A percentile compares a stretch with the other conserved stretches of the same genome.
phyloP scores from a whole-genome alignment of 352 stramenopile genomes.

The Phytophthora boehmeriae region DNA sequence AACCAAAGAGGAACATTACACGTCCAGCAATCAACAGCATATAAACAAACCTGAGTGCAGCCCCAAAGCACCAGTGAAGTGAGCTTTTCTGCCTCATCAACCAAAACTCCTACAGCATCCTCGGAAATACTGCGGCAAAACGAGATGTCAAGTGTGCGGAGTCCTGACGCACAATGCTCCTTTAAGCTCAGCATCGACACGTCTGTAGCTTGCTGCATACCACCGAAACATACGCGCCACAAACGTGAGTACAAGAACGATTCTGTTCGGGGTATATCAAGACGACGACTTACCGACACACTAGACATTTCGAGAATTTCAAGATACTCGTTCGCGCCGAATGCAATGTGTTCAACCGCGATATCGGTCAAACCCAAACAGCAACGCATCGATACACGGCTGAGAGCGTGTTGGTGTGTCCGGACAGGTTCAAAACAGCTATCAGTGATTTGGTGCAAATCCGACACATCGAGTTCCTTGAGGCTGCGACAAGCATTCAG shows the following conservation, averaged over 20 bases:
- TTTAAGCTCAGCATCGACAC: slow-evolving; percentile 53
- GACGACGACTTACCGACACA: slow-evolving; percentile 52
- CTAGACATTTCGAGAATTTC: slow-evolving; percentile 78
- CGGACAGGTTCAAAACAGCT: slow-evolving; percentile 68
- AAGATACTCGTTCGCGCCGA: slow-evolving; percentile 61
- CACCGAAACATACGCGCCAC: slow-evolving; percentile 3
- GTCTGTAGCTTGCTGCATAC: slow-evolving; percentile 60
- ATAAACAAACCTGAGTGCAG: slow-evolving; percentile 65
- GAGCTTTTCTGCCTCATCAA: slow-evolving; percentile 51
- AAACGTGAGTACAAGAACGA: not conserved
- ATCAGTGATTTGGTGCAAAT: slow-evolving; percentile 74
- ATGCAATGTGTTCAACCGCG: slow-evolving; percentile 61
- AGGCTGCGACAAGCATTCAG: slow-evolving; percentile 66
- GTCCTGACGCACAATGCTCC: slow-evolving; percentile 47
- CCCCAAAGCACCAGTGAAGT: slow-evolving; percentile 67
- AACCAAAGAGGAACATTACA: not conserved
- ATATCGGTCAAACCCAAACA: slow-evolving; percentile 67
- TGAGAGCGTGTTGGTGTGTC: slow-evolving; percentile 53
- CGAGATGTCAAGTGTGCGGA: slow-evolving; percentile 71
- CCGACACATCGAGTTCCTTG: slow-evolving; percentile 68
- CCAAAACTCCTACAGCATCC: slow-evolving; percentile 68
- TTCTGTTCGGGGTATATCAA: not conserved
- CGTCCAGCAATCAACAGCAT: not conserved
- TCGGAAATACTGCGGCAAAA: slow-evolving; percentile 79
- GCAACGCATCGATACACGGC: slow-evolving; percentile 59